Percentiles rank a stretch among this genome's conserved stretches.
Evolutionary conservation across 2,329 filamentous ascomycete species (phyloP).

Genomic region (Alternaria ethzedia): DNA sequence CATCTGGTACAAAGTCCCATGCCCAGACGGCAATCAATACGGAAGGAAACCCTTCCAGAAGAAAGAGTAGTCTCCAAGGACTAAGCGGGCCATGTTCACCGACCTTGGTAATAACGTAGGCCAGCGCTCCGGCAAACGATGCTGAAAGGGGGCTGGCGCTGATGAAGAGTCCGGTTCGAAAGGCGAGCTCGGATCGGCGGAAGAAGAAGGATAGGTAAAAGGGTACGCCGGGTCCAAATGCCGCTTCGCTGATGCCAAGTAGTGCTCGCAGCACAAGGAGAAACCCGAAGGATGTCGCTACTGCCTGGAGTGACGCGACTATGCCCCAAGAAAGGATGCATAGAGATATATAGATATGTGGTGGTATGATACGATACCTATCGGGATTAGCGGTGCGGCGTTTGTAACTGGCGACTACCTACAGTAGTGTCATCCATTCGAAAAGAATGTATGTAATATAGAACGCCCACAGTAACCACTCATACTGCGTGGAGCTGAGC

Average conservation of each 20-base stretch:
- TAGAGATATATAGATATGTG: slow-evolving; percentile 66
- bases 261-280: slow-evolving; percentile 66
- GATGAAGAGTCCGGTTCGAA: slow-evolving; percentile 85
- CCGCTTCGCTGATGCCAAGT: slow-evolving; percentile 65
- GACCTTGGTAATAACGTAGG: slow-evolving; percentile 77
- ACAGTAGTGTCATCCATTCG: slow-evolving; percentile 71
- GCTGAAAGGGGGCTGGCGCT: slow-evolving; percentile 71
- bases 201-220: slow-evolving; percentile 71
- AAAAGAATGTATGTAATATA: slow-evolving; percentile 69
- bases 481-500: slow-evolving; percentile 63
- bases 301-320: slow-evolving; percentile 72
- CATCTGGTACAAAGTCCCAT: slow-evolving; percentile 78
- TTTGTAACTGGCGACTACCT: slow-evolving; percentile 3
- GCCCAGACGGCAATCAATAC: slow-evolving; percentile 75
- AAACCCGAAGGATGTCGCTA: slow-evolving; percentile 57
- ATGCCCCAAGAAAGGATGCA: slow-evolving; percentile 82
- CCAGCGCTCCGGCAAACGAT: slow-evolving; percentile 77
- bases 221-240: slow-evolving; percentile 68
- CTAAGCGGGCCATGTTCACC: slow-evolving; percentile 72
- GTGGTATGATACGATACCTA: slow-evolving; percentile 63
- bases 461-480: slow-evolving; percentile 68
- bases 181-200: slow-evolving; percentile 74
- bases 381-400: neutral
- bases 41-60: slow-evolving; percentile 85
- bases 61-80: slow-evolving; percentile 84